phyloP scores from a whole-genome alignment of 148 eudicot species.

The Fagopyrum esculentum region DNA sequence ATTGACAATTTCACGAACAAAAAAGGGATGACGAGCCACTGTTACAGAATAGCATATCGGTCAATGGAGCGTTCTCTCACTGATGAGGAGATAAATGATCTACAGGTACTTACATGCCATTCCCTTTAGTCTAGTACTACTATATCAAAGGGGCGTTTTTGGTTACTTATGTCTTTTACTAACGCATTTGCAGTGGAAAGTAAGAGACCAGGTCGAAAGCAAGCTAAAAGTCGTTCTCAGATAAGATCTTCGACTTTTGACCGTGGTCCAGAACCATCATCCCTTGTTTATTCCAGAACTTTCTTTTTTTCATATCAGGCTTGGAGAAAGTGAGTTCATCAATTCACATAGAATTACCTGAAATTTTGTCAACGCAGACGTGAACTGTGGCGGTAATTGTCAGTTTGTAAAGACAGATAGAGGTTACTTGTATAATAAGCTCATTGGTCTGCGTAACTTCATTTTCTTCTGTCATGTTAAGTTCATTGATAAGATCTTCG shows the following conservation, averaged over 20 bases:
- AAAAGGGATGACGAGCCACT: slow-evolving; percentile 96
- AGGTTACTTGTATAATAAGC: too few relatives aligned
- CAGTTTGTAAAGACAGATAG: too few relatives aligned
- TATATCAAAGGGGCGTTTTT: neutral
- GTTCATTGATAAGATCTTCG: too few relatives aligned
- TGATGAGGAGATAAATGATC: slow-evolving; percentile 80
- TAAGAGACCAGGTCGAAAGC: slow-evolving; percentile 62
- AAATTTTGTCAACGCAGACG: too few relatives aligned
- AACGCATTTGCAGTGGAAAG: slow-evolving; percentile 65
- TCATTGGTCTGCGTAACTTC: too few relatives aligned
- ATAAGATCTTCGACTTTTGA: slow-evolving; percentile 22
- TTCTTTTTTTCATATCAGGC: too few relatives aligned
- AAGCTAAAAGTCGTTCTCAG: slow-evolving; percentile 80
- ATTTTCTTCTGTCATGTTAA: too few relatives aligned
- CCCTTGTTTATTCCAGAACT: neutral
- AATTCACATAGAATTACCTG: too few relatives aligned
- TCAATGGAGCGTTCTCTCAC: slow-evolving; percentile 98
- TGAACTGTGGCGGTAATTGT: too few relatives aligned
- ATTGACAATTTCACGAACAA: slow-evolving; percentile 85
- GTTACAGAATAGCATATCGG: slow-evolving; percentile 83
- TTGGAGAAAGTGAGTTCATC: too few relatives aligned
- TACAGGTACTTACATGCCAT: slow-evolving; percentile 50
- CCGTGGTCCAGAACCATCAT: neutral
- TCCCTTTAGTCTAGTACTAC: neutral
- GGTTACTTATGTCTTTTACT: neutral